Conservation (phyloP, 352 stramenopile species). For the Phytophthora tentaculata region DNA sequence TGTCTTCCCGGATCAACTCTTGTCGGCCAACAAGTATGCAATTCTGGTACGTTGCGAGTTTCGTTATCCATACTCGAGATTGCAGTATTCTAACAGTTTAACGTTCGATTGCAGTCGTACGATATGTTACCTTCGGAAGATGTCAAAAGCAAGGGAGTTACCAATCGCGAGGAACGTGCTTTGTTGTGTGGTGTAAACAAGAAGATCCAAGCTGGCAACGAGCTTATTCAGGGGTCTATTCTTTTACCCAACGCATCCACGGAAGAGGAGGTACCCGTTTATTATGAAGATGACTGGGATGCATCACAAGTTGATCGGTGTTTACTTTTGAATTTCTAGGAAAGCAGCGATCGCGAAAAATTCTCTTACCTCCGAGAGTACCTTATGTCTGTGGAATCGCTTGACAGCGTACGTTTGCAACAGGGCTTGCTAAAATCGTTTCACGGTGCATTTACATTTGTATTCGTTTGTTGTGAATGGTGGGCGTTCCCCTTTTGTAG, state of each 20-base stretch:
- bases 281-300: background rate
- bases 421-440: background rate
- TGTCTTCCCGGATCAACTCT: conserved; percentile 80
- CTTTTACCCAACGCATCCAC: conserved; percentile 61
- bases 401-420: conserved; percentile 66
- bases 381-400: conserved; percentile 68
- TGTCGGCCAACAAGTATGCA: conserved; percentile 84
- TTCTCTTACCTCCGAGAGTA: conserved; percentile 88
- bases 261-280: conserved; percentile 55
- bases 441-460: conserved; percentile 9
- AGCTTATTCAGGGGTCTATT: conserved; percentile 80
- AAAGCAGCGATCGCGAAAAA: conserved; percentile 70
- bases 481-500: conserved; percentile 16
- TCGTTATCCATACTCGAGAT: background rate
- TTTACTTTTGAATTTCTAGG: conserved; percentile 38
- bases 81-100: conserved; percentile 8
- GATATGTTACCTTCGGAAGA: conserved; percentile 86
- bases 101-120: conserved; percentile 60
- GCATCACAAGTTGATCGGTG: conserved; percentile 3
- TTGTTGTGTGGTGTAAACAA: conserved; percentile 80
- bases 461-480: conserved; percentile 1
- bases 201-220: conserved; percentile 56
- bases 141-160: conserved; percentile 75
- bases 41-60: conserved; percentile 63
- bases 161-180: conserved; percentile 71